Conservation (phyloP, 176 grass and related monocot genomes). For the Oryza punctata region DNA sequence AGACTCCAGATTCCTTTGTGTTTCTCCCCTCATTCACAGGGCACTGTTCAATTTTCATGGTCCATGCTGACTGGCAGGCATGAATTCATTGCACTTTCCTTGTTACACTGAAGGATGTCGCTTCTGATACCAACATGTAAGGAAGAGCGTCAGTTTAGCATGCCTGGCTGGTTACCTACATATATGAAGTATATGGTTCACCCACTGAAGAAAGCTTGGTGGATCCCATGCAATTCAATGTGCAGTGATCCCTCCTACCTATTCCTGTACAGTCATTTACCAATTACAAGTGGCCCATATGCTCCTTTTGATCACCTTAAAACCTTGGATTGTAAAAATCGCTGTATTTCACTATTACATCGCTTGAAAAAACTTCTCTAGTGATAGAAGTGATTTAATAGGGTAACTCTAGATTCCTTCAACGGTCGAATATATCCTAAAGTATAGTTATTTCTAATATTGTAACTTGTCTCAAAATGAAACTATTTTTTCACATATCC, state of each 20-base stretch:
- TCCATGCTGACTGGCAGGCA: background rate
- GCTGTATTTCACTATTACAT: background rate
- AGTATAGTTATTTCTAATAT: no score
- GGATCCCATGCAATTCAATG: conserved; percentile 16
- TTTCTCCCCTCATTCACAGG: background rate
- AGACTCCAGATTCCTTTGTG: background rate
- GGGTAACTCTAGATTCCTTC: background rate
- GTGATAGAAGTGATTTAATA: background rate
- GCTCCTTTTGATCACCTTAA: background rate
- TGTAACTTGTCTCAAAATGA: no score
- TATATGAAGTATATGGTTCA: background rate
- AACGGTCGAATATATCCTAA: background rate
- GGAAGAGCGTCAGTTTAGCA: background rate
- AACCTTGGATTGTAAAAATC: background rate
- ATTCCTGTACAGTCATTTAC: background rate
- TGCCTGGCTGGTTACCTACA: background rate
- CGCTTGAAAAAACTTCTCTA: background rate
- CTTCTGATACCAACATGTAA: conserved; percentile 14
- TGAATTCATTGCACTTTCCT: conserved; percentile 17
- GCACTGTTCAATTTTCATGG: background rate
- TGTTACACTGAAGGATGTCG: conserved; percentile 5
- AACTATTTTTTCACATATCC: no score
- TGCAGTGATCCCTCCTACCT: background rate
- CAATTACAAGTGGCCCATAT: background rate
- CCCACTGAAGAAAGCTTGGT: background rate